These are phyloP conservation scores for Penicillium waksmanii DNA, from an alignment of 495 filamentous ascomycete genomes.

Conservation along the genomic window DNA sequence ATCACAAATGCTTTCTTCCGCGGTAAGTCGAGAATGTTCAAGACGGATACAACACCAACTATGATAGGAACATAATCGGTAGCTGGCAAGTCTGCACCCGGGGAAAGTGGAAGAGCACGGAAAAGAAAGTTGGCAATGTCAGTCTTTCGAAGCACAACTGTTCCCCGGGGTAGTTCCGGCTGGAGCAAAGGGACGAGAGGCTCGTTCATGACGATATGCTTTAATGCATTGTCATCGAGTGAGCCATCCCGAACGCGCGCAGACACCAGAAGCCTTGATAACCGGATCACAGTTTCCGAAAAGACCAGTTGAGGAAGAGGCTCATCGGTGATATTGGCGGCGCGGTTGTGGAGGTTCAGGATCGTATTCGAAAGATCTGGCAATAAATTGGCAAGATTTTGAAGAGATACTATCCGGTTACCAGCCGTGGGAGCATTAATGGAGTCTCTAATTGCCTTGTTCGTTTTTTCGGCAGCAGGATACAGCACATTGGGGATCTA, in stretches of 20 bases:
- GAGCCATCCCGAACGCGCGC: conserved; percentile 70
- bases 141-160: conserved; percentile 51
- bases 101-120: conserved; percentile 67
- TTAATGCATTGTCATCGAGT: conserved; percentile 67
- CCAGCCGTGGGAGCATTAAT: conserved; percentile 40
- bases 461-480: conserved; percentile 58
- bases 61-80: conserved; percentile 77
- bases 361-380: conserved; percentile 83
- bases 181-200: conserved; percentile 42
- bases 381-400: conserved; percentile 64
- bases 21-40: conserved; percentile 73
- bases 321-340: conserved; percentile 75
- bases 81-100: conserved; percentile 61
- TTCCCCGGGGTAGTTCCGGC: conserved; percentile 48
- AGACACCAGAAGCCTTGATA: conserved; percentile 72
- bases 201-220: conserved; percentile 66
- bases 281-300: conserved; percentile 80
- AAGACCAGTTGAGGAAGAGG: conserved; percentile 78
- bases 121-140: conserved; percentile 74
- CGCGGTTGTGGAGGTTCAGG: conserved; percentile 77
- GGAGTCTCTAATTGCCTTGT: conserved; percentile 53
- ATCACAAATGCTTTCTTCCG: conserved; percentile 88
- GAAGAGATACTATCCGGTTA: conserved; percentile 59
- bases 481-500: conserved; percentile 67
- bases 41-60: conserved; percentile 81